These are phyloP conservation scores for Clarireedia monteithiana DNA, from an alignment of 2,329 filamentous ascomycete species.

Conservation along the genomic window DNA sequence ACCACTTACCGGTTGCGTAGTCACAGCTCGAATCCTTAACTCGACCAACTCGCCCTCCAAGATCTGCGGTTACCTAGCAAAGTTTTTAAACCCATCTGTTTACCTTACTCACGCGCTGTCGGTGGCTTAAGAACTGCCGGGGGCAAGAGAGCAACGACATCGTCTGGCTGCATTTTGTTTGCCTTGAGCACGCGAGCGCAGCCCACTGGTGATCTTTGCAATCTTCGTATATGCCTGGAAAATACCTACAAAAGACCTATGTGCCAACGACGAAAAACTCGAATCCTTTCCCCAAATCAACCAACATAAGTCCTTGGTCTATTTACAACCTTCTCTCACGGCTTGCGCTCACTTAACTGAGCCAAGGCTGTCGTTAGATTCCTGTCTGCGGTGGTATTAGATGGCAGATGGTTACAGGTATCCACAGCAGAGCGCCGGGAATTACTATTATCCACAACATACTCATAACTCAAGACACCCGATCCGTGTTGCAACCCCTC, in stretches of 20 bases:
- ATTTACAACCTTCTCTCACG: conserved; percentile 7
- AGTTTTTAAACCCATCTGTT: neutral
- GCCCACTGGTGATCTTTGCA: conserved; percentile 3
- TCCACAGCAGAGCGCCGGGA: conserved; percentile 50
- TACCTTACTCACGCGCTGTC: neutral
- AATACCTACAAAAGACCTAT: conserved; percentile 25
- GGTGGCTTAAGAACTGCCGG: neutral
- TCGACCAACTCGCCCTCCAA: neutral
- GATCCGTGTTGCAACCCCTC: conserved; percentile 36
- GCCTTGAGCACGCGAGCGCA: conserved; percentile 5
- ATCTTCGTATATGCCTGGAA: conserved; percentile 24
- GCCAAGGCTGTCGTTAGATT: conserved; percentile 19
- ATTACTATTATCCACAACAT: conserved; percentile 48
- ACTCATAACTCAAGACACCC: conserved; percentile 37
- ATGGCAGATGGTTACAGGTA: conserved; percentile 65
- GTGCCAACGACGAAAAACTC: conserved; percentile 29
- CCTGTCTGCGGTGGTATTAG: conserved; percentile 36
- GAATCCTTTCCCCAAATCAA: conserved; percentile 23
- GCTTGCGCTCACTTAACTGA: conserved; percentile 20
- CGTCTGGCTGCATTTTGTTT: neutral
- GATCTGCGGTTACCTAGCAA: neutral
- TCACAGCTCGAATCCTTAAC: neutral
- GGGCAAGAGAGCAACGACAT: neutral
- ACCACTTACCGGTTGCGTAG: conserved; percentile 6
- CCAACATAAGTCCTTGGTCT: conserved; percentile 19